Base-by-base conservation (phyloP, 2,329 filamentous ascomycete species). In the Dactylellina leptospora region DNA sequence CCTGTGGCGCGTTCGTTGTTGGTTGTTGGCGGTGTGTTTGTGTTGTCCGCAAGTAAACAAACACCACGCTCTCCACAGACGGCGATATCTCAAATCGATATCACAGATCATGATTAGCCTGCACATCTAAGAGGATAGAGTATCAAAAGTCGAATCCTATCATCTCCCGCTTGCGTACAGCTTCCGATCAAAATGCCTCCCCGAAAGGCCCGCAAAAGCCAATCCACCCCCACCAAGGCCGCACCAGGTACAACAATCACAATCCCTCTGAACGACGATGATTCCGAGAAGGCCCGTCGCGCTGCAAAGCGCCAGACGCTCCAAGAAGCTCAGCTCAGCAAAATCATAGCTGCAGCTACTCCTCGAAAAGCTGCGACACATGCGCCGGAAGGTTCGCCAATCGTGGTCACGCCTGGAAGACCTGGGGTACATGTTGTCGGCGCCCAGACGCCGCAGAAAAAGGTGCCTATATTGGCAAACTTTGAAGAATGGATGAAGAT, bases 401-500 rank as follows among this genome's bases (percentile, higher is more conserved):
- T 79, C 42, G 78, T 78, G 13, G 76, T 58, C 18, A 76, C 22
- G 76, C 77, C 61, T 80, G 80, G 45, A 78, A 80, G 74, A 78
- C 81, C 74, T 79, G 84, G 83, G 58, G 85, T 87, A 77, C 89
- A 91, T 47, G 87, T 86, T 68, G 90, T 90, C 28, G 87, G 84
- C 74, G 91, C 90, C 36, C 90, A 96, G 59, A 97, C 95, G 70
- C 95, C 93, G 59, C 93, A 96, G 89, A 96, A 96, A 84, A 90
- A 93, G 73, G 91, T 96, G 25, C 95, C 95, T 0, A 90, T 99
- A 76, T 84, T 99, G 60, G 95, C 95, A 78, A 99, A 99, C 81
- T 99, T 97, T 77, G 95, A 99, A 80, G 95, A 99, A 80, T 97
- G 93, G 95, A 97, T 99, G 92, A 99, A 97, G 84, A 96, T 99